Evolutionary conservation across 2,329 filamentous ascomycete genomes (phyloP).

Genomic region (Penicillium oxalicum): DNA sequence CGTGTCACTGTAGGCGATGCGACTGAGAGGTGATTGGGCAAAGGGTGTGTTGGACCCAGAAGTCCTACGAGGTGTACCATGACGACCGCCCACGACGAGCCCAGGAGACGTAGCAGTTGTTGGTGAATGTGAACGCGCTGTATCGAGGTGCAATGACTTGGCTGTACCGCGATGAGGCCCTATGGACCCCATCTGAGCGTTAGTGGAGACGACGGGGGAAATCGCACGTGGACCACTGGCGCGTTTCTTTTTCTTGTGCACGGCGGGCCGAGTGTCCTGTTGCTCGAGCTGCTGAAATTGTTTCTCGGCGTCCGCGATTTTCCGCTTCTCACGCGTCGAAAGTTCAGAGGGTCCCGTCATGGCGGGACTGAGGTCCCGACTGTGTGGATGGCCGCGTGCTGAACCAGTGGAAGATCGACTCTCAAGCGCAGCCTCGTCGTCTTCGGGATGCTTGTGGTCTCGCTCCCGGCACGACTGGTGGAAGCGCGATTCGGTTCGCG

Average conservation of each 20-base stretch:
- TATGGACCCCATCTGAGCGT: conserved; percentile 33
- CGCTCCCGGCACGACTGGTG: conserved; percentile 56
- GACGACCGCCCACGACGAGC: conserved; percentile 20
- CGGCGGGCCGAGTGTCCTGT: conserved; percentile 45
- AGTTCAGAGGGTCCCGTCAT: conserved; percentile 45
- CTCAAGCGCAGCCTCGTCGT: conserved; percentile 53
- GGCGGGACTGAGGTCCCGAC: conserved; percentile 57
- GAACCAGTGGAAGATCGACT: conserved; percentile 54
- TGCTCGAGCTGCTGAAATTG: conserved; percentile 55
- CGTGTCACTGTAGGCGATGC: conserved; percentile 37
- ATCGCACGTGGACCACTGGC: conserved; percentile 51
- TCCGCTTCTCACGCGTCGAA: conserved; percentile 57
- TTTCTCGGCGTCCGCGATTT: conserved; percentile 57
- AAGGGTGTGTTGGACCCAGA: conserved; percentile 27
- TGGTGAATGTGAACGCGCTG: conserved; percentile 33
- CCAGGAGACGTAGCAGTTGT: conserved; percentile 24
- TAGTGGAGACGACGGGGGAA: conserved; percentile 41
- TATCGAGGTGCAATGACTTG: conserved; percentile 29
- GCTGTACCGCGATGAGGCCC: conserved; percentile 13
- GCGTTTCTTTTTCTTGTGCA: conserved; percentile 51
- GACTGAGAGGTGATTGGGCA: conserved; percentile 20
- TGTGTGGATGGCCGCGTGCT: conserved; percentile 50
- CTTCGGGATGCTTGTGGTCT: conserved; percentile 48
- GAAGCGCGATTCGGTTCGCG: conserved; percentile 48
- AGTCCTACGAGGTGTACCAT: conserved; percentile 26